Evolutionary conservation across 1,139 yeast genomes (phyloP).

Genomic region (Taphrina pruni): DNA sequence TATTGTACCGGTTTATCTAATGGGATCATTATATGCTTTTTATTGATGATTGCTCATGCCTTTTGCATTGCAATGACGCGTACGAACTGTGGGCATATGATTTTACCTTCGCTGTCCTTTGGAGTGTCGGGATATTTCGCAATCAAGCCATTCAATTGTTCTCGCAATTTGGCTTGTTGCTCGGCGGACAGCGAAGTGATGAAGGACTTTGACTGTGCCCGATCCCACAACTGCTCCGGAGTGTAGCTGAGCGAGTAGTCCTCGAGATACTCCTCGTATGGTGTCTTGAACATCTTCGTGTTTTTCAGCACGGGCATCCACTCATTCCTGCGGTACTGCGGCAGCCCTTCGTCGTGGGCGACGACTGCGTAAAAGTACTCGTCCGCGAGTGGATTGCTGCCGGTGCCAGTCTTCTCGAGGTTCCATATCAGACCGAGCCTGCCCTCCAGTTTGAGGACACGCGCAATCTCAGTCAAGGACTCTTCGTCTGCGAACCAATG

Average conservation of each 20-base stretch:
- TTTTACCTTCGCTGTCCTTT: constrained; percentile 13
- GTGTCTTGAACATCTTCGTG: constrained; percentile 50
- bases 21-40: background rate
- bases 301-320: constrained; percentile 59
- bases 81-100: constrained; percentile 34
- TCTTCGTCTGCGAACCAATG: constrained; percentile 68
- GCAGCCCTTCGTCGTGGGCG: constrained; percentile 56
- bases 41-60: constrained; percentile 2
- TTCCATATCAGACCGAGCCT: constrained; percentile 68
- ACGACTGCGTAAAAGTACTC: constrained; percentile 54
- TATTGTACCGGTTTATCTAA: background rate
- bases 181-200: constrained; percentile 58
- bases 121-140: constrained; percentile 36
- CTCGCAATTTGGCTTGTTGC: constrained; percentile 53
- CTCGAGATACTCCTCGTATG: constrained; percentile 52
- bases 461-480: constrained; percentile 59
- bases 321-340: constrained; percentile 62
- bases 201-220: constrained; percentile 66
- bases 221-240: constrained; percentile 56
- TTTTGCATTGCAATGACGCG: constrained; percentile 29
- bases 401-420: constrained; percentile 46
- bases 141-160: constrained; percentile 51
- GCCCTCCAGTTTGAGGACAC: constrained; percentile 62
- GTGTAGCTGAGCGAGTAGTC: constrained; percentile 49
- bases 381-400: constrained; percentile 43